Evolutionary conservation across 2,329 filamentous ascomycete genomes (phyloP), one percentile per base, ranked within the genome.

Genomic region (Cercospora citrullina): DNA sequence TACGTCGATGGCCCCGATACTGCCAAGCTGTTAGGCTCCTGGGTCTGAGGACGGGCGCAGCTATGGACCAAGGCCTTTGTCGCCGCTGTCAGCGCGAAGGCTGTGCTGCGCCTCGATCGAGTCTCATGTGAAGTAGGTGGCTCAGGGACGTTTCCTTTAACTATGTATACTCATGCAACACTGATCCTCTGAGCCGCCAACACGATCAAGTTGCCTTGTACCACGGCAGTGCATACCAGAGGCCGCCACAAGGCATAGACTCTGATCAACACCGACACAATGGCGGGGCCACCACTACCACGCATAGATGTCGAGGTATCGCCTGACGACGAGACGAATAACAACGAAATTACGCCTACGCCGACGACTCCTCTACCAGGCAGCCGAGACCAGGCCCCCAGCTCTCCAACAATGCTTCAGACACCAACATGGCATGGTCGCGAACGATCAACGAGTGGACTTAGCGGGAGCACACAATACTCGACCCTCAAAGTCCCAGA

Each of bases 281-380:
- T 72, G 70, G 70, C 70, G 61, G 70, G 69, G 31, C 64, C 60
- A 63, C 69, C 69, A 60, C 61, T 70, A 30, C 69, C 69, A 42
- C 69, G 70, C 14, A 72, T 72, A 26, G 70, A 72, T 53, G 68
- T 72, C 55, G 70, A 72, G 36, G 33, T 59, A 23, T 61, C 68
- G 63, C 58, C 65, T 60, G 42, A 68, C 10, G 33, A 65, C 18
- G 58, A 67, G 28, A 39, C 48, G 26, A 68, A 70, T 57, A 65
- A 71, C 21, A 68, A 70, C 60, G 68, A 71, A 21, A 68, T 71
- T 21, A 68, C 64, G 28, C 66, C 68, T 12, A 66, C 68, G 10
- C 64, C 69, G 23, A 70, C 65, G 5, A 67, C 70, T 48, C 65
- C 67, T 16, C 65, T 69, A n/a, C 42, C 57, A 16, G 53, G 23